These are phyloP conservation scores for Skeletonema grethae DNA, from an alignment of 108 stramenopile species.

Conservation along the genomic window DNA sequence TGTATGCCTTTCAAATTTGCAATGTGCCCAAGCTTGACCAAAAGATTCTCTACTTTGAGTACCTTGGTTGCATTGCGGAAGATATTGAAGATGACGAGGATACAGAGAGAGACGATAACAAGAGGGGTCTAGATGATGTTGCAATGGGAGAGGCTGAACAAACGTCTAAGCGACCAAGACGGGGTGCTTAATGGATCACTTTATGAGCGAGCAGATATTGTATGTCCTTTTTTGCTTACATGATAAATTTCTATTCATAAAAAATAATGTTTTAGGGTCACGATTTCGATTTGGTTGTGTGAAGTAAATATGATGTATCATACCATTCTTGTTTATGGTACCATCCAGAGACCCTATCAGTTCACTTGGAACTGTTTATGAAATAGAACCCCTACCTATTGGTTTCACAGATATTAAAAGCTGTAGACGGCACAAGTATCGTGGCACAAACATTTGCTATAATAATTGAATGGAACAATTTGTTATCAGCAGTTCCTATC, in stretches of 20 bases:
- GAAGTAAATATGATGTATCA: too few relatives aligned
- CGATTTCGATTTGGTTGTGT: neutral
- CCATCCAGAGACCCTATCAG: too few relatives aligned
- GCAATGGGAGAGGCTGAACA: constrained; percentile 1
- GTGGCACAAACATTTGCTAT: too few relatives aligned
- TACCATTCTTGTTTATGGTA: too few relatives aligned
- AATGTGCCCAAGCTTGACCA: constrained; percentile 64
- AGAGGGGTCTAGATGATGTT: constrained; percentile 31
- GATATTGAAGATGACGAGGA: constrained; percentile 49
- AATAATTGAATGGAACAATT: too few relatives aligned
- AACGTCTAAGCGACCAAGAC: neutral
- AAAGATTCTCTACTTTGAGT: constrained; percentile 72
- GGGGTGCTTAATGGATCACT: neutral
- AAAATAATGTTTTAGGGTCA: neutral
- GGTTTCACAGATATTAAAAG: too few relatives aligned
- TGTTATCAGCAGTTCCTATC: too few relatives aligned
- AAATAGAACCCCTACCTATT: too few relatives aligned
- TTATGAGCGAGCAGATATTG: neutral
- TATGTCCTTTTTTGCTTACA: neutral
- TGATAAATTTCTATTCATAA: neutral
- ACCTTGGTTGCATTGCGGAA: constrained; percentile 82
- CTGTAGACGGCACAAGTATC: too few relatives aligned
- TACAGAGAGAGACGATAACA: constrained; percentile 30
- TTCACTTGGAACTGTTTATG: too few relatives aligned
- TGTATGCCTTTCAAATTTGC: constrained; percentile 89